Conservation (phyloP, 257 asterid genomes). For the Cynanchum wilfordii region DNA sequence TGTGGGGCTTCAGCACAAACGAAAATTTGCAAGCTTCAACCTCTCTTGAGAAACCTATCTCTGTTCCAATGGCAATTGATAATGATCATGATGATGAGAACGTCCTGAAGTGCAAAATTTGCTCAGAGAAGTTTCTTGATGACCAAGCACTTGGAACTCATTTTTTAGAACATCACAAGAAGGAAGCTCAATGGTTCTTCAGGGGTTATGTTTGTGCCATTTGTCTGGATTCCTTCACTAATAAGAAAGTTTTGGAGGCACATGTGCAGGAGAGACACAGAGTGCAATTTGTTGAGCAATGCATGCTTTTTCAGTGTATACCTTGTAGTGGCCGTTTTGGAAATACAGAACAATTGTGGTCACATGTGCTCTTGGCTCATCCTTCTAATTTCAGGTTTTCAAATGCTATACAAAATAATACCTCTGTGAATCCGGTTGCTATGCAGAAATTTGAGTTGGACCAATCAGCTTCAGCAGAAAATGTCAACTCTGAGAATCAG, state of each 20-base stretch:
- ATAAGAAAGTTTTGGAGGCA: conserved; percentile 78
- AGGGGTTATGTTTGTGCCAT: conserved; percentile 98
- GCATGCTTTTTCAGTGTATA: conserved; percentile 96
- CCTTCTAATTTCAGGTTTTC: conserved; percentile 50
- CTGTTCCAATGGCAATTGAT: conserved; percentile 28
- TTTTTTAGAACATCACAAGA: conserved; percentile 80
- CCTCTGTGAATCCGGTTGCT: conserved; percentile 22
- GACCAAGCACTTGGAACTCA: conserved; percentile 74
- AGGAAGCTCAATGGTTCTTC: conserved; percentile 93
- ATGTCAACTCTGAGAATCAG: conserved; percentile 37
- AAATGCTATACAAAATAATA: conserved; percentile 32
- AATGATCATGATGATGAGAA: conserved; percentile 35
- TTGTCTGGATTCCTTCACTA: conserved; percentile 92
- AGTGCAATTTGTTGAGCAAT: conserved; percentile 80
- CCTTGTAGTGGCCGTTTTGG: conserved; percentile 88
- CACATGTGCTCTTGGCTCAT: conserved; percentile 75
- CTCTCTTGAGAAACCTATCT: conserved; percentile 36
- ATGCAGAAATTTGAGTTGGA: conserved; percentile 32
- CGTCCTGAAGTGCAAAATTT: conserved; percentile 69
- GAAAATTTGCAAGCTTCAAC: conserved; percentile 39
- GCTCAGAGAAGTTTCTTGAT: conserved; percentile 53
- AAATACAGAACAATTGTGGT: conserved; percentile 77
- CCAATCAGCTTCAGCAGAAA: conserved; percentile 28
- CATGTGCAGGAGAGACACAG: conserved; percentile 96
- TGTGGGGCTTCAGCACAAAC: conserved; percentile 61